These are phyloP conservation scores for Dactylellina drechsleri DNA, from an alignment of 2,329 filamentous ascomycete genomes.

Conservation along the genomic window DNA sequence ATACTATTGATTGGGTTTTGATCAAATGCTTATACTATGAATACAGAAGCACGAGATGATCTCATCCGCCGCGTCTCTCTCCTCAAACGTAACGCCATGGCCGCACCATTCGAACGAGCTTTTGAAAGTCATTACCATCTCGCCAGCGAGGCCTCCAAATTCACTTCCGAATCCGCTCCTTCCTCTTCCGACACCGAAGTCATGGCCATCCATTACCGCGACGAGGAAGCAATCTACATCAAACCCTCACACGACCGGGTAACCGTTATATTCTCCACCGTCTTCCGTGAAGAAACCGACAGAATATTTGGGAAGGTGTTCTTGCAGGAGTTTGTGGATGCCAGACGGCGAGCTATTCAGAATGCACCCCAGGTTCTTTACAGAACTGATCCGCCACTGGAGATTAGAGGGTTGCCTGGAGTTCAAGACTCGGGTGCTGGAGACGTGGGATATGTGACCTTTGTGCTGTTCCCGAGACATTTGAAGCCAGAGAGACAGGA, in stretches of 20 bases:
- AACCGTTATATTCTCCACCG: conserved; percentile 97
- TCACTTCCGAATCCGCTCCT: conserved; percentile 91
- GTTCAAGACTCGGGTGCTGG: conserved; percentile 76
- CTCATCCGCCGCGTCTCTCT: conserved; percentile 87
- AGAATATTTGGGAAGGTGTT: conserved; percentile 98
- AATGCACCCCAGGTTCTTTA: conserved; percentile 98
- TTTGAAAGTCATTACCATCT: conserved; percentile 91
- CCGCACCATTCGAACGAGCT: conserved; percentile 95
- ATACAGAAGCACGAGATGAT: conserved; percentile 80
- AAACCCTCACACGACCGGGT: conserved; percentile 97
- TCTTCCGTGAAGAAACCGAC: conserved; percentile 98
- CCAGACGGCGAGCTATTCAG: conserved; percentile 91
- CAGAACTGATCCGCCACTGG: conserved; percentile 90
- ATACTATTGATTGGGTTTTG: conserved; percentile 1
- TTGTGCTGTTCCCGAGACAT: conserved; percentile 96
- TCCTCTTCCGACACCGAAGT: conserved; percentile 94
- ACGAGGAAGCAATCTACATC: conserved; percentile 98
- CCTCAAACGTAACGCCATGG: conserved; percentile 98
- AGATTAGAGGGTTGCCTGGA: conserved; percentile 87
- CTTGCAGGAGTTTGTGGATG: conserved; percentile 98
- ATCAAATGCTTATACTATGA: neutral
- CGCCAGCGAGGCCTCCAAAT: conserved; percentile 87
- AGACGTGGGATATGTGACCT: conserved; percentile 97
- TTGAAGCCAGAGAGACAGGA: conserved; percentile 88
- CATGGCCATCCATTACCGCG: conserved; percentile 96